These are phyloP conservation scores for Casuarina cunninghamiana DNA, from an alignment of 306 rosid species.

Conservation along the genomic window DNA sequence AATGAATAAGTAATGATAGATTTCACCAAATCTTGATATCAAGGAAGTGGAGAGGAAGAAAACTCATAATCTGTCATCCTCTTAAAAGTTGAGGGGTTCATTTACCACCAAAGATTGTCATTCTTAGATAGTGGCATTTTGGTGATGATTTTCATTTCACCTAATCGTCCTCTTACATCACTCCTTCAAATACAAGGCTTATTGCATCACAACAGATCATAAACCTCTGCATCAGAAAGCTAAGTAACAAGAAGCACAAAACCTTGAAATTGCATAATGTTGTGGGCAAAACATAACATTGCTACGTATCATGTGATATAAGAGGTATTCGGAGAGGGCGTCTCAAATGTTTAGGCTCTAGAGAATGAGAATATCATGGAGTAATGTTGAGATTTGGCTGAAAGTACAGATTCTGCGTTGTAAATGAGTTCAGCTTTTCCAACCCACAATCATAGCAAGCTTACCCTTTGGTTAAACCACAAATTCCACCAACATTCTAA, in stretches of 20 bases:
- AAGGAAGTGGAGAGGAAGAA: background rate
- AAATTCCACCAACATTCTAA: too few relatives aligned
- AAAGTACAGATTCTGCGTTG: too few relatives aligned
- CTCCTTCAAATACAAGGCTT: background rate
- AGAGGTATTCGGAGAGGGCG: background rate
- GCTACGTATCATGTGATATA: background rate
- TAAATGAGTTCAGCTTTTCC: too few relatives aligned
- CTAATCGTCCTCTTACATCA: background rate
- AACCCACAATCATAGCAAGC: too few relatives aligned
- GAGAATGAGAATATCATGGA: background rate
- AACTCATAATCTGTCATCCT: background rate
- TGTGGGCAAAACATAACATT: background rate
- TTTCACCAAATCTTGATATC: background rate
- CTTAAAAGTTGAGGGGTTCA: background rate
- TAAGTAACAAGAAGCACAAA: background rate
- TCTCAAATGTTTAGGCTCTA: background rate
- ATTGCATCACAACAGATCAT: background rate
- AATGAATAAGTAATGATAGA: background rate
- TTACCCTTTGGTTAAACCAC: too few relatives aligned
- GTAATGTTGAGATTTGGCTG: too few relatives aligned
- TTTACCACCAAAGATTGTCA: background rate
- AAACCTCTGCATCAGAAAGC: background rate
- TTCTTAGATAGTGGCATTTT: background rate
- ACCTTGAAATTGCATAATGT: background rate
- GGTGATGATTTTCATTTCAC: background rate